These are phyloP conservation scores for Ammopiptanthus mongolicus DNA, from an alignment of 306 rosid genomes.

Conservation along the genomic window DNA sequence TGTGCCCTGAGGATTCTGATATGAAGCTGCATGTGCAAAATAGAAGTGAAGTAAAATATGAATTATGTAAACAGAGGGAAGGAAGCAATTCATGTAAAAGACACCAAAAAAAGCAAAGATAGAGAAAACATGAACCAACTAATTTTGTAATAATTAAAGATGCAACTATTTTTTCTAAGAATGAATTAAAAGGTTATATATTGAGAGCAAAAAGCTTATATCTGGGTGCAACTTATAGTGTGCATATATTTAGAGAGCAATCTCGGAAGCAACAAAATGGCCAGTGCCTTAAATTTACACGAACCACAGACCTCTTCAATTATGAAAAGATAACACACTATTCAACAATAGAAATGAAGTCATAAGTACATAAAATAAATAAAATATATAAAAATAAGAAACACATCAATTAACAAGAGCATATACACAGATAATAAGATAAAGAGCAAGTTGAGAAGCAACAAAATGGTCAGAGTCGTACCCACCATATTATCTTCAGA, in stretches of 20 bases:
- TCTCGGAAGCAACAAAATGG: not conserved
- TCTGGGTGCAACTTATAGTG: not conserved
- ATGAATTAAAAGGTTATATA: not conserved
- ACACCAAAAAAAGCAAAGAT: not conserved
- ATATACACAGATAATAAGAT: not conserved
- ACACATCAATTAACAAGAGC: not conserved
- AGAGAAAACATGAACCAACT: not conserved
- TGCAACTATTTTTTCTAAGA: not conserved
- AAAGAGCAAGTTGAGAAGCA: not conserved
- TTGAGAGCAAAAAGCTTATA: not conserved
- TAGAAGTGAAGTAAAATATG: conserved; percentile 18
- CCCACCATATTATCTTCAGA: not conserved
- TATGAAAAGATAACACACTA: not conserved
- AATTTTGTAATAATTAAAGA: not conserved
- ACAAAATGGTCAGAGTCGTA: not conserved
- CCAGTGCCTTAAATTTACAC: not conserved
- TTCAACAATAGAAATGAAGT: not conserved
- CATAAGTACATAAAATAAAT: not conserved
- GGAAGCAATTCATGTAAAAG: not conserved
- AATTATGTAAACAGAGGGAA: not conserved
- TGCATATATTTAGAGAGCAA: not conserved
- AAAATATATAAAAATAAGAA: not conserved
- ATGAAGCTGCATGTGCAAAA: conserved; percentile 72
- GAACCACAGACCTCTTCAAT: not conserved
- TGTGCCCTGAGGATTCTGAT: conserved; percentile 69